Base-by-base conservation (phyloP, 1,139 yeast species). In the Suhomyces bolitotheri region DNA sequence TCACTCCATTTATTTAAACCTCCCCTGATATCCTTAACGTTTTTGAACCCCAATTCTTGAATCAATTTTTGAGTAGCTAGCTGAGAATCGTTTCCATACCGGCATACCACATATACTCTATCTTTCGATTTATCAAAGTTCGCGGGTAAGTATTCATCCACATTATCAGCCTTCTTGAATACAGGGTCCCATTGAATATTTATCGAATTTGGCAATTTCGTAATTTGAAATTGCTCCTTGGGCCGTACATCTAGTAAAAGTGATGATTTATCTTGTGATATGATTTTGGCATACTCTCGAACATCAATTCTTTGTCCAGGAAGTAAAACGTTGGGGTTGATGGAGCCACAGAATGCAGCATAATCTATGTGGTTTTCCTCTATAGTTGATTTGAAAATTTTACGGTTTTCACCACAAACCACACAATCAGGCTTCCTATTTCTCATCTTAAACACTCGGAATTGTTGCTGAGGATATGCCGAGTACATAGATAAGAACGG, bases 81-180 rank as follows among this genome's bases (percentile, higher is more conserved):
- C 51, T 87, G 92, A 0, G 97, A 90, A 56, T 92, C 97, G 56
- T 88, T 89, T 5, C 99, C 99, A 54, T 71, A 81, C 25, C 97
- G 73, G 58, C 99, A 92, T 11, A 90, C 67, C 0, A 85, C 80
- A 42, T 56, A 71, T 1, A 71, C 47, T 0, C 47, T 44, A 9
- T 51, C 46, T 0, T 39, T 31, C 6, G 49, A 44, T 37, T 58
- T 58, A 22, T 50, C 43, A 23, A 53, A 47, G n/a, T 32, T 46
- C 1, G 27, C 20, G 0, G 71, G 71, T 5, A 64, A 43, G 14
- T 39, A 39, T 7, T 47, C 40, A 21, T 57, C 62, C 11, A 66
- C 44, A 33, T 44, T 42, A 5, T 60, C 62, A 2, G 49, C 38
- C 34, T 72, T 64, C 31, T 69, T 65, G 29, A 69, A 63, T 16